A percentile compares a stretch with the other conserved stretches of the same genome.
phyloP scores from a whole-genome alignment of 1,284 basidiomycete species.

The Wallemia mellicola region DNA sequence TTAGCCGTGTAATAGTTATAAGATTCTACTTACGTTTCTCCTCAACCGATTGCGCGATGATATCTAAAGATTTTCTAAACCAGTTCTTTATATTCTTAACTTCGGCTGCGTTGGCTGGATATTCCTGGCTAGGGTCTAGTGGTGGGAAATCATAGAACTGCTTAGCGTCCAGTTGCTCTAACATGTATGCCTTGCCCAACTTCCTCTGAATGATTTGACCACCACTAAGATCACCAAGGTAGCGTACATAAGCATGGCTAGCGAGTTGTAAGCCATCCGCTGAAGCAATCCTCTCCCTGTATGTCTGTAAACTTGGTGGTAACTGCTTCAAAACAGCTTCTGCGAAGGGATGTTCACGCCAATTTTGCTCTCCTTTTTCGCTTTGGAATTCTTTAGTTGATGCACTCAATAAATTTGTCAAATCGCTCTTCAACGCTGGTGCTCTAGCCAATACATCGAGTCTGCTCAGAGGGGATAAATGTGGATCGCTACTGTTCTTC shows the following conservation, averaged over 20 bases:
- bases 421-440: neutral
- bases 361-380: neutral
- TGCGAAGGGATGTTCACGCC: neutral
- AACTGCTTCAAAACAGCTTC: neutral
- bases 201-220: constrained; percentile 40
- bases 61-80: constrained; percentile 30
- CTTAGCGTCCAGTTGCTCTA: constrained; percentile 25
- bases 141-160: constrained; percentile 43
- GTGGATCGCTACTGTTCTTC: neutral
- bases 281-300: neutral
- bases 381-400: neutral
- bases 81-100: constrained; percentile 45
- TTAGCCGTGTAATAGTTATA: constrained; percentile 7
- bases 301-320: neutral
- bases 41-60: constrained; percentile 30
- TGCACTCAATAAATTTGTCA: neutral
- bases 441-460: neutral
- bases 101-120: constrained; percentile 19
- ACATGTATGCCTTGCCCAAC: constrained; percentile 32
- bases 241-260: constrained; percentile 45
- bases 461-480: neutral
- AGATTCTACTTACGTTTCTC: constrained; percentile 22
- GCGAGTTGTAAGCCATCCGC: neutral
- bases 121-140: constrained; percentile 16
- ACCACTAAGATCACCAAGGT: constrained; percentile 57